Conservation (phyloP, 768 basidiomycete species). For the Podaxis carcinomalis region DNA sequence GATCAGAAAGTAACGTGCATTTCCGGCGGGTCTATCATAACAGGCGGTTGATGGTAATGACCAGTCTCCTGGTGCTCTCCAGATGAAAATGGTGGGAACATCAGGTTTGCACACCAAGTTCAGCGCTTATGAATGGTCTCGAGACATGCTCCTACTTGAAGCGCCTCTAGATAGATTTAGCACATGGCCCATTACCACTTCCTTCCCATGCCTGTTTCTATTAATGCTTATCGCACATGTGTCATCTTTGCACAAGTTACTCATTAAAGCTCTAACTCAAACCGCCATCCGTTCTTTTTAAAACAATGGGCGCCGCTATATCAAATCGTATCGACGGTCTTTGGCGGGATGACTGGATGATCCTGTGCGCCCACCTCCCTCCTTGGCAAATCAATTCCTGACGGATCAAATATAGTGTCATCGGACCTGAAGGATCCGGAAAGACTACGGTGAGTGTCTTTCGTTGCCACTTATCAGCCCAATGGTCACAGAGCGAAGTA, state of each 20-base stretch:
- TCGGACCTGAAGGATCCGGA: background rate
- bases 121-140: too few species aligned
- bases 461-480: background rate
- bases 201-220: background rate
- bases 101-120: too few species aligned
- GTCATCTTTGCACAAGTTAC: background rate
- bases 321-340: background rate
- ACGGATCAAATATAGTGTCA: background rate
- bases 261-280: background rate
- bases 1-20: too few species aligned
- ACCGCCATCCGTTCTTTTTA: background rate
- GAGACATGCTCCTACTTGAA: too few species aligned
- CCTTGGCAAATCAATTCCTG: background rate
- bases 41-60: too few species aligned
- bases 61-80: too few species aligned
- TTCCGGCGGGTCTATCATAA: too few species aligned
- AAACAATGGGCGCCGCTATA: background rate
- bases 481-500: background rate
- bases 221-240: background rate
- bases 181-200: too few species aligned
- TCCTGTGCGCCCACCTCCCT: background rate
- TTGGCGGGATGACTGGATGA: background rate
- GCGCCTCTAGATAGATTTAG: too few species aligned
- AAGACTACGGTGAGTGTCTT: background rate
- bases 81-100: too few species aligned